Percentiles rank a stretch among this genome's conserved stretches.
These are phyloP conservation scores for Fusarium mangiferae DNA, from an alignment of 2,329 filamentous ascomycete species.

Conservation along the genomic window DNA sequence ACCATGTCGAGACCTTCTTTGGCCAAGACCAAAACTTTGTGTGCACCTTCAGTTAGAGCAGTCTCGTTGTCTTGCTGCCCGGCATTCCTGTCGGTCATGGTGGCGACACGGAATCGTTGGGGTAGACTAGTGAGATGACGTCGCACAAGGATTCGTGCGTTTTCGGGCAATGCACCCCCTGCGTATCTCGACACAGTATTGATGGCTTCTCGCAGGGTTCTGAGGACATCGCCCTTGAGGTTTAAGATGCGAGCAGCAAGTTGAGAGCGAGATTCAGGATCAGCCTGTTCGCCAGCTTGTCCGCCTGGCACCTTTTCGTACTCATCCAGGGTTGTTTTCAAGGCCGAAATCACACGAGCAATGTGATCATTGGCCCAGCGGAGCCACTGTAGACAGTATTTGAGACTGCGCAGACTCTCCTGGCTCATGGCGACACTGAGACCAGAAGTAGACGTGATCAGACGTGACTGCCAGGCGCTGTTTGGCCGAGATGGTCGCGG, in stretches of 20 bases:
- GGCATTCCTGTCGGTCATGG: constrained; percentile 52
- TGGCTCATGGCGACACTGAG: constrained; percentile 92
- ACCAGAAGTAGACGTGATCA: constrained; percentile 91
- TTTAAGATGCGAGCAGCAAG: constrained; percentile 72
- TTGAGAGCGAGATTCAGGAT: constrained; percentile 49
- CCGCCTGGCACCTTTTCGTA: constrained; percentile 67
- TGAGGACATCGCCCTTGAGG: constrained; percentile 77
- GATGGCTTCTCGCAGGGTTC: constrained; percentile 82
- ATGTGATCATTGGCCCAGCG: constrained; percentile 85
- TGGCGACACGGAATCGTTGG: constrained; percentile 81
- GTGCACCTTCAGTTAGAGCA: constrained; percentile 66
- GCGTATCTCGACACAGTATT: constrained; percentile 89
- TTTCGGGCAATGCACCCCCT: constrained; percentile 90
- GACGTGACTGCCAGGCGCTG: constrained; percentile 77
- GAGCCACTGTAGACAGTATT: constrained; percentile 84
- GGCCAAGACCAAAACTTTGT: constrained; percentile 84
- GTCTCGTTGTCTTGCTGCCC: constrained; percentile 50
- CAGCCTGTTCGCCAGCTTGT: constrained; percentile 4
- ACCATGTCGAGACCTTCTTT: constrained; percentile 96
- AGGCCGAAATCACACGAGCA: constrained; percentile 75
- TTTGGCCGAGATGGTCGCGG: constrained; percentile 47
- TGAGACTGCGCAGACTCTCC: constrained; percentile 83
- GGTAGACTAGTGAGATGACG: constrained; percentile 86
- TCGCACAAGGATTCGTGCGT: constrained; percentile 84
- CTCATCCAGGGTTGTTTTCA: constrained; percentile 81